Conservation (phyloP, 768 basidiomycete genomes). For the Boletus rex-veris region DNA sequence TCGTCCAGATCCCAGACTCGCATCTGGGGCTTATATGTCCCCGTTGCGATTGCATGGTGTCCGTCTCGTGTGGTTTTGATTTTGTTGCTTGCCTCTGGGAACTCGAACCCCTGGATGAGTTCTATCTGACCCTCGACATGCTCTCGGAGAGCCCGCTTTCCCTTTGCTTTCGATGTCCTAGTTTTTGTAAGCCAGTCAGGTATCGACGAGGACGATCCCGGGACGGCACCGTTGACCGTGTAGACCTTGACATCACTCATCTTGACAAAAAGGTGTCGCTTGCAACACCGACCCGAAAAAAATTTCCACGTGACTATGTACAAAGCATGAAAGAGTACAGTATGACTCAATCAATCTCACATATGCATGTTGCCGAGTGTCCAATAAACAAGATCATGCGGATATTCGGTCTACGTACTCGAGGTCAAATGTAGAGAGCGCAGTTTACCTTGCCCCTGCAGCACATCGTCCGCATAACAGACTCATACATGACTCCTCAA, state of each 20-base stretch:
- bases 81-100: slow-evolving; percentile 92
- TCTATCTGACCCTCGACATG: slow-evolving; percentile 83
- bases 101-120: slow-evolving; percentile 94
- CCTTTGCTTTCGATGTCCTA: slow-evolving; percentile 50
- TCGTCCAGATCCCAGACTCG: slow-evolving; percentile 94
- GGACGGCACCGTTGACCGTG: slow-evolving; percentile 90
- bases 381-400: slow-evolving; percentile 15
- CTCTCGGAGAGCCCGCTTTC: slow-evolving; percentile 63
- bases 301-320: slow-evolving; percentile 17
- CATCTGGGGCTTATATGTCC: slow-evolving; percentile 97
- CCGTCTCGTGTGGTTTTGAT: slow-evolving; percentile 91
- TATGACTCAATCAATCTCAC: too few relatives aligned
- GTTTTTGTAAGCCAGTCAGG: slow-evolving; percentile 90
- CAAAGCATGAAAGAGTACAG: too few relatives aligned
- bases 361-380: neutral
- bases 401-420: slow-evolving; percentile 21
- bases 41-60: slow-evolving; percentile 89
- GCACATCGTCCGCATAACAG: neutral
- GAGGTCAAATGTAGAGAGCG: slow-evolving; percentile 5
- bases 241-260: slow-evolving; percentile 72
- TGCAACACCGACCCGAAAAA: neutral
- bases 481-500: slow-evolving; percentile 28
- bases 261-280: neutral
- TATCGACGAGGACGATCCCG: slow-evolving; percentile 85
- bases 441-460: slow-evolving; percentile 6